Evolutionary conservation across 768 basidiomycete genomes (phyloP), one percentile per base, ranked within the genome.

Genomic region (Leucosporidium yakuticum): DNA sequence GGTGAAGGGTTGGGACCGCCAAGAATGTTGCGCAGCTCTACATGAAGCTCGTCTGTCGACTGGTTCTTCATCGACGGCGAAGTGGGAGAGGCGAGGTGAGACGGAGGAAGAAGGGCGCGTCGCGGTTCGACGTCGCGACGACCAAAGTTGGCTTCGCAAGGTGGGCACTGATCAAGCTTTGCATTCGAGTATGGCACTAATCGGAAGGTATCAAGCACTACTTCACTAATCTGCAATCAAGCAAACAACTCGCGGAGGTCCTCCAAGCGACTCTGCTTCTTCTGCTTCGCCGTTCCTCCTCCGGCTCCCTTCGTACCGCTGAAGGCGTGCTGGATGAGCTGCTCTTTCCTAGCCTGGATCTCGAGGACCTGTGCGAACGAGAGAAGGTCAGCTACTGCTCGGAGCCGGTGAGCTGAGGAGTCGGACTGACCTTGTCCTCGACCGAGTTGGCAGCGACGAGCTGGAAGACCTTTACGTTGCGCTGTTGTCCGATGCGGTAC

Each of bases 331-430:
- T 62, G 21, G 55, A 71, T 65, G 32, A 71, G 57, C n/a, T 60
- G 57, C 19, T 71, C 36, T 57, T 71, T 71, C 31, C 58, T 34
- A 20, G 47, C 57, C 60, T 71, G 70, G 12, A 71, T 71, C 50
- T 55, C 70, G 31, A 71, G 67, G 20, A 53, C 51, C 51, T 53
- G n/a, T 17, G n/a, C n/a, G 25, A 1, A 25, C 20, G 51, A 27
- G 25, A n/a, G n/a, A 7, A 12, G 15, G 9, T 29, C 15, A n/a
- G 51, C 29, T 29, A 9, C 25, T 4, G n/a, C n/a, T 6, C 25
- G 25, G 23, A 25, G 25, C 15, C 51, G 23, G 20, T 17, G n/a
- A 17, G 5, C 49, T 8, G 2, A 2, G n/a, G 11, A n/a, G 50
- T n/a, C 39, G 11, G 14, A 53, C 51, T 53, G 25, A 71, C 67